phyloP scores from a whole-genome alignment of 2,329 filamentous ascomycete species.

The Aspergillus japonicus region DNA sequence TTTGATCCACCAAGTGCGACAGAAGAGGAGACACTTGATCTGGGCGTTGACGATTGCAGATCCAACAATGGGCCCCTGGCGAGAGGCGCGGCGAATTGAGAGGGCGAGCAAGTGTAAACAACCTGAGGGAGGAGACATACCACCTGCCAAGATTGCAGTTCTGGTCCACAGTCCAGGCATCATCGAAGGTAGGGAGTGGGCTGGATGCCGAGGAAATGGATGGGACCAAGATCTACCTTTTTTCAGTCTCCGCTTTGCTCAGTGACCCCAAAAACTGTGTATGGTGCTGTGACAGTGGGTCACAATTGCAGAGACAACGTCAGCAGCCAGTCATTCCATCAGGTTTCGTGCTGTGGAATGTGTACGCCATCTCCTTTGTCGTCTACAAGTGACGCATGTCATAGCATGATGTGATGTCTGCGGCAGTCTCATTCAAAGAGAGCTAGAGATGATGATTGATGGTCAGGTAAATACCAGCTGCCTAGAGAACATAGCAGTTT shows the following conservation, averaged over 20 bases:
- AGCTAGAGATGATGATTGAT: not conserved
- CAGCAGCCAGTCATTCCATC: not conserved
- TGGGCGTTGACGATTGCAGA: not conserved
- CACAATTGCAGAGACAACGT: constrained; percentile 3
- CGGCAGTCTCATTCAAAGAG: not conserved
- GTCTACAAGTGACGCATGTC: not conserved
- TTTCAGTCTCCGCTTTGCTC: constrained; percentile 1
- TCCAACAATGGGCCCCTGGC: not conserved
- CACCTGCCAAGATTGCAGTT: not conserved
- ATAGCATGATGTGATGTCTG: not conserved
- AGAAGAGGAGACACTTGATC: not conserved
- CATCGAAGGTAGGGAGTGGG: constrained; percentile 13
- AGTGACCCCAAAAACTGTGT: constrained; percentile 17
- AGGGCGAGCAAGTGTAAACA: not conserved
- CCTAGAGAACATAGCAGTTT: not conserved
- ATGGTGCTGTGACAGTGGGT: constrained; percentile 4
- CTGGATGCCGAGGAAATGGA: constrained; percentile 21
- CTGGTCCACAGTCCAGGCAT: not conserved
- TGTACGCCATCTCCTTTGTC: not conserved
- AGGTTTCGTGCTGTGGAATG: not conserved
- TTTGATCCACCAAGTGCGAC: not conserved
- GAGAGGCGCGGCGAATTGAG: not conserved
- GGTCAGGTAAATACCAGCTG: not conserved
- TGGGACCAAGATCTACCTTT: constrained; percentile 17
- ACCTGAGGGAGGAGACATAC: constrained; percentile 7